These are phyloP conservation scores for Yamadazyma diddensiae DNA, from an alignment of 1,139 yeast species.

Conservation along the genomic window DNA sequence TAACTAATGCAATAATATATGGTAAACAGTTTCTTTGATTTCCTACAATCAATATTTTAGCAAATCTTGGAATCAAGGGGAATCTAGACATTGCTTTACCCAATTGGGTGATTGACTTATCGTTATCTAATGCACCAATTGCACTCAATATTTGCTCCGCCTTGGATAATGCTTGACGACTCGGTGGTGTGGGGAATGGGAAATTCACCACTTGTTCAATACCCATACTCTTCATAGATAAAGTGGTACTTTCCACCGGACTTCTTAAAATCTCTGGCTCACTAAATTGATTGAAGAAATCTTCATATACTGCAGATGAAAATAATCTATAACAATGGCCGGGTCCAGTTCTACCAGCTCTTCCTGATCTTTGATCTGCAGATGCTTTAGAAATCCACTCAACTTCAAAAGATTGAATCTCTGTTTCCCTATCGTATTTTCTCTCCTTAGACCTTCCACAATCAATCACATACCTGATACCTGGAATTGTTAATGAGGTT, in stretches of 20 bases:
- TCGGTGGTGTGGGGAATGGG: constrained; percentile 97
- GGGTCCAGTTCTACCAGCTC: constrained; percentile 99
- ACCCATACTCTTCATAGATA: constrained; percentile 97
- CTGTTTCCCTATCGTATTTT: constrained; percentile 75
- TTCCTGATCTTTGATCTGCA: constrained; percentile 92
- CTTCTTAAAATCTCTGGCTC: constrained; percentile 88
- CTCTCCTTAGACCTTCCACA: constrained; percentile 93
- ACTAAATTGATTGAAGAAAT: constrained; percentile 77
- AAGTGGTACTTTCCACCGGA: constrained; percentile 94
- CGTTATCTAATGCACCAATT: constrained; percentile 73
- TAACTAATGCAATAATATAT: constrained; percentile 83
- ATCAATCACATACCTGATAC: constrained; percentile 91
- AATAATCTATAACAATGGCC: constrained; percentile 93
- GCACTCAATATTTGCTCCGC: constrained; percentile 69
- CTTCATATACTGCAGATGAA: constrained; percentile 94
- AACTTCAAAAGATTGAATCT: constrained; percentile 89
- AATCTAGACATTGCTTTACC: constrained; percentile 87
- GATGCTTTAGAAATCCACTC: constrained; percentile 96
- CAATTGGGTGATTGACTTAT: constrained; percentile 59
- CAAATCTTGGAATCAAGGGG: constrained; percentile 91
- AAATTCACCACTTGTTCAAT: constrained; percentile 86
- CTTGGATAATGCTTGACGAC: constrained; percentile 51
- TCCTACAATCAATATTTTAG: constrained; percentile 85
- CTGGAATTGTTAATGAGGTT: constrained; percentile 95
- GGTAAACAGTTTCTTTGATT: constrained; percentile 85